Evolutionary conservation across 306 rosid species (phyloP).

Genomic region (Mucuna pruriens): DNA sequence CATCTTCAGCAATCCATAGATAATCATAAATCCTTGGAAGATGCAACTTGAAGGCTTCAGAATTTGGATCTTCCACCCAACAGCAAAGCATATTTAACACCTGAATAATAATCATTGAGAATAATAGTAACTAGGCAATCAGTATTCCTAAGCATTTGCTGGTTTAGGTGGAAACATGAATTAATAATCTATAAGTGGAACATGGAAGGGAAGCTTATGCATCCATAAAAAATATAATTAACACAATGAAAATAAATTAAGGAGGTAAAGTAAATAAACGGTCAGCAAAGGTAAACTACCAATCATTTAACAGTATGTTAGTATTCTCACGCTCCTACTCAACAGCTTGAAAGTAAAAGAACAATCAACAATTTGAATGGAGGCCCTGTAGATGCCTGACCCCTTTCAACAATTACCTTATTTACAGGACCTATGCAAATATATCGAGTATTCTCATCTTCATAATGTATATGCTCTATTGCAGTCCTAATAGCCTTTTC

Average conservation of each 20-base stretch:
- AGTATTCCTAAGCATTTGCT: conserved; percentile 30
- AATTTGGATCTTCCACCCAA: conserved; percentile 89
- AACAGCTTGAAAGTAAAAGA: conserved; percentile 30
- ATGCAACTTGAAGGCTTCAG: conserved; percentile 89
- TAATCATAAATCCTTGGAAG: conserved; percentile 84
- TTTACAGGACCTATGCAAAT: conserved; percentile 95
- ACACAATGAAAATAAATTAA: conserved; percentile 26
- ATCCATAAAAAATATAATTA: conserved; percentile 15
- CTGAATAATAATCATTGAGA: conserved; percentile 50
- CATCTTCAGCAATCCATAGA: conserved; percentile 95
- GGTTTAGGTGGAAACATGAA: not conserved
- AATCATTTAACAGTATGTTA: not conserved
- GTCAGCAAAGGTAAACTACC: conserved; percentile 4
- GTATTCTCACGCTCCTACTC: conserved; percentile 21
- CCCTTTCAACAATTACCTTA: conserved; percentile 62
- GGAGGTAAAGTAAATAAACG: conserved; percentile 29
- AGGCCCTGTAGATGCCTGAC: not conserved
- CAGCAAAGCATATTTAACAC: conserved; percentile 88
- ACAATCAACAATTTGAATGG: conserved; percentile 11
- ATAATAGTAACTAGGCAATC: conserved; percentile 28
- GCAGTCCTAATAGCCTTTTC: conserved; percentile 66
- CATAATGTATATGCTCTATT: conserved; percentile 88
- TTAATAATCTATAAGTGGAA: not conserved
- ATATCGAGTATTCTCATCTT: conserved; percentile 96
- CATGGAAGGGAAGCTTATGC: conserved; percentile 19